Base-by-base conservation (phyloP, 805 yeast genomes). In the Kuraishia piskuri region DNA sequence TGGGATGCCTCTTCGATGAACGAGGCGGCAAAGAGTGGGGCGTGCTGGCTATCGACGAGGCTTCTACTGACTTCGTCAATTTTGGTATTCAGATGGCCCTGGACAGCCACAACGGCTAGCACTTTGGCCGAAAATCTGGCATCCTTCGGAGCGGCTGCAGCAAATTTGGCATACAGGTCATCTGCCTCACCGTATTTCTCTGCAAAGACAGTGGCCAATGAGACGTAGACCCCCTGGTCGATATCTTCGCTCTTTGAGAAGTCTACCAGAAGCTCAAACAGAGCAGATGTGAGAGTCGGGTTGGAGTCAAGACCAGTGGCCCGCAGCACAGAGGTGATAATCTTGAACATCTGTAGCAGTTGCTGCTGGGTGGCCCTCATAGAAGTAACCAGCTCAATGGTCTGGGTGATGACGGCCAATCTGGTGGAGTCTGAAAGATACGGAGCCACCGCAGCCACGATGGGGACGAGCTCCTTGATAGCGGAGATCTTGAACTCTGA, bases 21-120 rank as follows among this genome's bases (percentile, higher is more conserved):
- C 20, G 52, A 40, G 12, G 24, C 24, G 6, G 31, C 24, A 21
- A 44, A 50, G 10, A 50, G 8, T n/a, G 24, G 40, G 19, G 44
- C 24, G 10, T 44, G 37, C 7, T 40, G 14, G 23, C 20, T 22
- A 19, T 22, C 36, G 7, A 20, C 48, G 3, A 9, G 7, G 10
- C 22, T n/a, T n/a, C 14, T 31, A 12, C 17, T 31, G 14, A 31
- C 40, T 12, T 31, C 40, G 3, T 31, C 40, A 19, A 50, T 26
- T 10, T 17, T 22, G 20, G 7, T 37, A 22, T 20, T 19, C 20
- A 37, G 5, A 6, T 22, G 23, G 19, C 48, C 47, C 17, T 40
- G 17, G n/a, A 22, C 17, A 9, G 52, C 52, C 9, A 50, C 22
- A n/a, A 10, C 48, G 22, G 52, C 52, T 21, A 50, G 37, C n/a